Evolutionary conservation across 108 stramenopile genomes (phyloP), one percentile per base, ranked within the genome.

Genomic region (Chaetoceros tenuissimus): DNA sequence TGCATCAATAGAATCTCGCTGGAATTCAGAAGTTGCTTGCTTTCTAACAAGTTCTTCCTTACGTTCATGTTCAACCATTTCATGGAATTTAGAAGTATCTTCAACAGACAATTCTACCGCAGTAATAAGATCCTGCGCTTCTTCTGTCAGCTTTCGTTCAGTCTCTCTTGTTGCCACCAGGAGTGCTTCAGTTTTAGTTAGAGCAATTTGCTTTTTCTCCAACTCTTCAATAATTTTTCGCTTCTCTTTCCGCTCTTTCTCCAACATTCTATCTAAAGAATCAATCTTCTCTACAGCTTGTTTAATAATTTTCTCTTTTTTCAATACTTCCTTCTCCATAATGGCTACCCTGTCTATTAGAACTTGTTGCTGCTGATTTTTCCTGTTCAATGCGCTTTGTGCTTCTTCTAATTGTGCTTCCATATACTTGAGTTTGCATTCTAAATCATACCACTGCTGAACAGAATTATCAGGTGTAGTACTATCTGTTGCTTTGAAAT

Each of bases 401-500:
- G 86, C 82, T 60, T 87, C 86, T 13, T 87, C 86, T 0, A 87
- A 82, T 55, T 87, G 80, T 1, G 69, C 61, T 55, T 84, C 69
- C 86, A 87, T 87, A 46, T 87, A 81, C 53, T 84, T 66, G 24
- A 87, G 51, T 23, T 79, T 66, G 61, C 69, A 71, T 59, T 87
- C 86, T 82, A 87, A 82, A 55, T 84, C 86, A 45, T 81, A 69
- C 86, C 86, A 87, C 31, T 71, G 70, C 31, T 79, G n/a, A n/a
- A n/a, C n/a, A n/a, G n/a, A n/a, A n/a, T n/a, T n/a, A n/a, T n/a
- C n/a, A n/a, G n/a, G n/a, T n/a, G n/a, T n/a, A n/a, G n/a, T n/a
- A n/a, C n/a, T n/a, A n/a, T n/a, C n/a, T n/a, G n/a, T n/a, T n/a
- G n/a, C n/a, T n/a, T n/a, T n/a, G n/a, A n/a, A n/a, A n/a, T n/a